Conservation (phyloP, 2,329 filamentous ascomycete genomes). For the Xylaria sp. region DNA sequence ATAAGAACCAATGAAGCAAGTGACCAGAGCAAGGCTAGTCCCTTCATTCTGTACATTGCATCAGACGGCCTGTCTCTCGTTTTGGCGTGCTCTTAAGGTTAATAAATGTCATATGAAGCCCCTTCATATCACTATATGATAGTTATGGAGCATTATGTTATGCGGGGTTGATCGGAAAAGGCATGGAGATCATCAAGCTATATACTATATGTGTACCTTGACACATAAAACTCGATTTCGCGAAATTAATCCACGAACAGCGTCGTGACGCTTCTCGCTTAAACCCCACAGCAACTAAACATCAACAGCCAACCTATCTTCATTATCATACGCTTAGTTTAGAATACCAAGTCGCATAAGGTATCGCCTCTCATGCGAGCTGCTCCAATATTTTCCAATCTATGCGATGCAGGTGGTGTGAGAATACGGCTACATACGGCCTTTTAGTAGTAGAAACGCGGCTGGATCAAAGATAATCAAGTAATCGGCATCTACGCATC, state of each 20-base stretch:
- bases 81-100: not conserved
- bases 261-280: slow-evolving; percentile 6
- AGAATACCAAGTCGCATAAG: not conserved
- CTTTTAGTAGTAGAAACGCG: not conserved
- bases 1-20: slow-evolving; percentile 1
- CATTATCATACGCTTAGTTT: not conserved
- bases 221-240: not conserved
- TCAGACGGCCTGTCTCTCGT: not conserved
- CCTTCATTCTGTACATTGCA: slow-evolving; percentile 7
- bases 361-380: not conserved
- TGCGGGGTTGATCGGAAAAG: slow-evolving; percentile 21
- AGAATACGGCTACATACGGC: not conserved
- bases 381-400: not conserved
- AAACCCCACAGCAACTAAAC: slow-evolving; percentile 5
- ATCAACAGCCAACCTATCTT: not conserved
- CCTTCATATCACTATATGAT: not conserved
- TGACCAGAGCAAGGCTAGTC: not conserved
- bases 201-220: not conserved
- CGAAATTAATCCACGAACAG: slow-evolving; percentile 36
- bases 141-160: not conserved
- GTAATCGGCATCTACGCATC: not conserved
- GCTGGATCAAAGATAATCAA: no score
- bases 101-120: not conserved
- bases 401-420: not conserved
- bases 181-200: slow-evolving; percentile 4